phyloP scores from a whole-genome alignment of 1,139 yeast genomes.

The Diutina ranongensis region DNA sequence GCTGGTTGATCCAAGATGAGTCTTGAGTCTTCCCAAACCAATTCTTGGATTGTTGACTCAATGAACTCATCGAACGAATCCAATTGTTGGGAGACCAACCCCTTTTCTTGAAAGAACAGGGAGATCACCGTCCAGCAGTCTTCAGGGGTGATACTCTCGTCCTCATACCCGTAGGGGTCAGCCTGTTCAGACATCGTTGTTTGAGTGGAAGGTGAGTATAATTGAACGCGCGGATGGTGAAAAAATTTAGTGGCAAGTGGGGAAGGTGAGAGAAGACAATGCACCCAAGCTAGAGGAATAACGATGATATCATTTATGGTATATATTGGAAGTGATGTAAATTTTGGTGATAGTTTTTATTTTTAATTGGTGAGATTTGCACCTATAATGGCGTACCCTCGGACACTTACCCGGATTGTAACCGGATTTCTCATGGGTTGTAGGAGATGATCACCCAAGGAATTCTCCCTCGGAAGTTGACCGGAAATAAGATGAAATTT shows the following conservation, averaged over 20 bases:
- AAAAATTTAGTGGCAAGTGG: background rate
- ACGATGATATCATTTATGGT: too few species aligned
- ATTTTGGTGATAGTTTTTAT: background rate
- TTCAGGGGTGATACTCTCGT: slow-evolving; percentile 79
- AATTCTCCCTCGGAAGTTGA: too few species aligned
- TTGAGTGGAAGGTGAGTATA: background rate
- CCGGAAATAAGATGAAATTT: too few species aligned
- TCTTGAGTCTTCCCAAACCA: slow-evolving; percentile 92
- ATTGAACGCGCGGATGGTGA: background rate
- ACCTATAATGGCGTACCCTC: too few species aligned
- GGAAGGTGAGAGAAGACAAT: background rate
- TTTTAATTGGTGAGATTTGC: too few species aligned
- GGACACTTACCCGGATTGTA: too few species aligned
- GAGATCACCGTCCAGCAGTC: slow-evolving; percentile 99
- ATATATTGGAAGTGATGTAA: too few species aligned
- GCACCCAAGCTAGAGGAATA: too few species aligned
- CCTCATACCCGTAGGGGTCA: slow-evolving; percentile 62
- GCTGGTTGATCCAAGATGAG: slow-evolving; percentile 96
- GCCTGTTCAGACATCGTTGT: background rate
- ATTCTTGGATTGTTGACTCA: slow-evolving; percentile 91
- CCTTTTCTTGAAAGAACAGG: slow-evolving; percentile 91
- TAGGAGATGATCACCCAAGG: too few species aligned
- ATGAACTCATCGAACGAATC: slow-evolving; percentile 98
- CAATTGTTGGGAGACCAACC: slow-evolving; percentile 93
- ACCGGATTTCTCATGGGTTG: too few species aligned